Evolutionary conservation across 345 rosid species (phyloP).

Genomic region (Psidium guajava): DNA sequence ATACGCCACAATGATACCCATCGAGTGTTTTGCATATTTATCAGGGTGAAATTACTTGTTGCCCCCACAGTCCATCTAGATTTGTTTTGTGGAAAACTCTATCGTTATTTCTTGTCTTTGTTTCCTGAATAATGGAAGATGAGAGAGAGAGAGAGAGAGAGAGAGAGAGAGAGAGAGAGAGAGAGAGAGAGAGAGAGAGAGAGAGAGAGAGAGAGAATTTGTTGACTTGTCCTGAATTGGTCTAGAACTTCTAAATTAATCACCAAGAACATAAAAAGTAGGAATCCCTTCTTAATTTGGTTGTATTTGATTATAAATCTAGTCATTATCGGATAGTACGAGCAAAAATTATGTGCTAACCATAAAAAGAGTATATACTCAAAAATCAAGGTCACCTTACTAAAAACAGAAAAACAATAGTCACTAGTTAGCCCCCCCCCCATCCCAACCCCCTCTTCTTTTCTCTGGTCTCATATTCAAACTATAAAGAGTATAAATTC

Average conservation of each 20-base stretch:
- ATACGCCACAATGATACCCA: not conserved
- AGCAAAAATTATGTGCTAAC: not conserved
- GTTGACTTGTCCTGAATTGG: not conserved
- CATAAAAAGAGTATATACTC: too few species aligned
- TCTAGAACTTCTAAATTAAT: not conserved
- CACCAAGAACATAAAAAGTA: not conserved
- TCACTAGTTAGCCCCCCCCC: not conserved
- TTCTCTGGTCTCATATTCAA: too few species aligned
- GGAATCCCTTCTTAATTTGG: not conserved
- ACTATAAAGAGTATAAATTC: too few species aligned
- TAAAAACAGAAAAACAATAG: not conserved
- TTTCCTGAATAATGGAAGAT: not conserved
- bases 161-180: not conserved
- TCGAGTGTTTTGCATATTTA: not conserved
- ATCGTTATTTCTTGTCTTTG: too few species aligned
- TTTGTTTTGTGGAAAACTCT: not conserved
- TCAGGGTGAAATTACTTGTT: not conserved
- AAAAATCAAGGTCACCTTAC: too few species aligned
- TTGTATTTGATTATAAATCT: not conserved
- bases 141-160: not conserved
- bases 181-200: not conserved
- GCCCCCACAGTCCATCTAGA: not conserved
- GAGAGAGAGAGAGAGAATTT: not conserved
- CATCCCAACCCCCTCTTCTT: too few species aligned
- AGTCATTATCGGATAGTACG: not conserved